Percentiles rank a stretch among this genome's conserved stretches.
Evolutionary conservation across 73 alveolate species (phyloP).

Genomic region (Paramecium tetraurelia): DNA sequence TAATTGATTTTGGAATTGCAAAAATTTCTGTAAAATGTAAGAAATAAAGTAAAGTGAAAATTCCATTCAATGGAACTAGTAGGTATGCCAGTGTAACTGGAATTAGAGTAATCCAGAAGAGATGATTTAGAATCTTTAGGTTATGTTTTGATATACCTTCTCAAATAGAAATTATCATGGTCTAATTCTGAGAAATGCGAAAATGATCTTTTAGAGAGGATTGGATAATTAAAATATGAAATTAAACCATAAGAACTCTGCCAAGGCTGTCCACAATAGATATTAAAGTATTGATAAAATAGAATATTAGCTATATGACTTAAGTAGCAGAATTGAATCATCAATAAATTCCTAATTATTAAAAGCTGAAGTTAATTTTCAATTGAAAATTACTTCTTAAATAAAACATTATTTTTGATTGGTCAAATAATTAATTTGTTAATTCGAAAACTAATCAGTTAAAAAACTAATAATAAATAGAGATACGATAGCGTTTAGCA

Average conservation of each 20-base stretch:
- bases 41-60: not conserved
- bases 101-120: not conserved
- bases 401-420: not conserved
- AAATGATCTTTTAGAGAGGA: not conserved
- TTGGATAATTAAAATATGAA: not conserved
- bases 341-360: not conserved
- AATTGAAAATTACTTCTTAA: not conserved
- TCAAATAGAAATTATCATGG: not conserved
- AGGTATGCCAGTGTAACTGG: not conserved
- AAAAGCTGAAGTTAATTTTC: not conserved
- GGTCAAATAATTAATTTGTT: not conserved
- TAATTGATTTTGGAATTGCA: conserved; percentile 39
- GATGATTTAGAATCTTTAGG: conserved; percentile 10
- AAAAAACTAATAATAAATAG: not conserved
- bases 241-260: not conserved
- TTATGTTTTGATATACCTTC: not conserved
- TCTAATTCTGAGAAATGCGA: not conserved
- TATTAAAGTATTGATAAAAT: not conserved
- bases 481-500: not conserved
- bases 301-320: not conserved
- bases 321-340: not conserved
- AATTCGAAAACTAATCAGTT: not conserved
- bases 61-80: not conserved
- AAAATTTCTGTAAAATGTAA: not conserved
- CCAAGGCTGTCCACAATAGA: not conserved